Evolutionary conservation across 306 rosid genomes (phyloP).

Genomic region (Crotalaria pallida): DNA sequence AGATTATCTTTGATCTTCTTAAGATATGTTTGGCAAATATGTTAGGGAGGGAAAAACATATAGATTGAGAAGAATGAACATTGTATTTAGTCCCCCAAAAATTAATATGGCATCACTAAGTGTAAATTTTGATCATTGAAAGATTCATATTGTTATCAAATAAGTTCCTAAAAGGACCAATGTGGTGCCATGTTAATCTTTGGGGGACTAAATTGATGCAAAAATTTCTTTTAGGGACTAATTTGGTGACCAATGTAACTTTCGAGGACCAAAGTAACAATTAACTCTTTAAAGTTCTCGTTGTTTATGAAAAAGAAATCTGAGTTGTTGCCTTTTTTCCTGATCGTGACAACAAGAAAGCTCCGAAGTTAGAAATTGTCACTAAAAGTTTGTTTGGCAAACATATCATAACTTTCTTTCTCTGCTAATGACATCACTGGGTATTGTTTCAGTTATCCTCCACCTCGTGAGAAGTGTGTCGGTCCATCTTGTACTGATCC

Average conservation of each 20-base stretch:
- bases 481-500: conserved; percentile 79
- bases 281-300: no score
- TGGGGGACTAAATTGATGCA: no score
- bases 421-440: conserved; percentile 2
- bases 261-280: no score
- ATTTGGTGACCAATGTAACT: no score
- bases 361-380: not conserved
- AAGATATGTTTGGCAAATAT: not conserved
- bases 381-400: conserved; percentile 17
- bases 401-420: not conserved
- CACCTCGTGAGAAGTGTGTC: conserved; percentile 73
- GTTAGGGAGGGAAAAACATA: not conserved
- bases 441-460: conserved; percentile 72
- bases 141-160: no score
- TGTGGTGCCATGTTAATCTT: no score
- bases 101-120: no score
- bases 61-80: not conserved
- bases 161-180: no score
- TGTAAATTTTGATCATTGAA: no score
- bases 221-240: no score
- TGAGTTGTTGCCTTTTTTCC: not conserved
- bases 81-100: no score
- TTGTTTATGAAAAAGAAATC: not conserved
- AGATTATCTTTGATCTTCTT: not conserved
- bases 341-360: not conserved